Conservation (phyloP, 1,139 yeast species). For the Hanseniaspora uvarum region DNA sequence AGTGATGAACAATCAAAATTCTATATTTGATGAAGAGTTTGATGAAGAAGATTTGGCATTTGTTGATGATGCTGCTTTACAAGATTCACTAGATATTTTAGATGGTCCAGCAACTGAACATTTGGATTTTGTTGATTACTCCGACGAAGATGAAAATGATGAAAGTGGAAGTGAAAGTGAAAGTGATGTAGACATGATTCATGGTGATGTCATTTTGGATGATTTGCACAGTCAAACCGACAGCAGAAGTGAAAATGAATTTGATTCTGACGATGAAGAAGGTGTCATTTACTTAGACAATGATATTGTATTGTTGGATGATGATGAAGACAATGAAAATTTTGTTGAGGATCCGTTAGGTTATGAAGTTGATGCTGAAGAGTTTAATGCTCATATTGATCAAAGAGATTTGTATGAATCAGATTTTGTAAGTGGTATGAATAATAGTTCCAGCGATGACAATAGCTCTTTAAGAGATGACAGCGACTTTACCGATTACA, state of each 20-base stretch:
- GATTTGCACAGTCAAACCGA: conserved; percentile 27
- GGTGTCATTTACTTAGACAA: conserved; percentile 25
- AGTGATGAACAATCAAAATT: conserved; percentile 36
- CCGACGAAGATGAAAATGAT: conserved; percentile 13
- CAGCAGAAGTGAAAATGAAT: conserved; percentile 25
- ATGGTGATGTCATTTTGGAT: conserved; percentile 26
- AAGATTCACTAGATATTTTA: conserved; percentile 32
- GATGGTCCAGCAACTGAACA: conserved; percentile 36
- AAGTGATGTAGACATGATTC: conserved; percentile 18
- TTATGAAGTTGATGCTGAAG: conserved; percentile 26
- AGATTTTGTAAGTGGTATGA: conserved; percentile 30
- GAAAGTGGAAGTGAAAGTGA: conserved; percentile 21
- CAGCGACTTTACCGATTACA: conserved; percentile 26
- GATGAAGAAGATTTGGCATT: conserved; percentile 35
- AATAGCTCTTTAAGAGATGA: conserved; percentile 24
- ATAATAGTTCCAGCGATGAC: conserved; percentile 22
- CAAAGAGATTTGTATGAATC: conserved; percentile 34
- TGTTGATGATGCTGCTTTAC: conserved; percentile 34
- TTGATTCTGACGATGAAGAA: conserved; percentile 27
- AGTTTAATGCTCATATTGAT: conserved; percentile 31
- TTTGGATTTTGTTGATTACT: conserved; percentile 10
- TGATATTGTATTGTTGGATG: conserved; percentile 22
- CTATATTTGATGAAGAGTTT: conserved; percentile 34
- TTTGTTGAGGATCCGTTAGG: conserved; percentile 27
- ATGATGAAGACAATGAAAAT: conserved; percentile 31